Conservation (phyloP, 2,329 filamentous ascomycete species). For the Neonectria magnoliae region DNA sequence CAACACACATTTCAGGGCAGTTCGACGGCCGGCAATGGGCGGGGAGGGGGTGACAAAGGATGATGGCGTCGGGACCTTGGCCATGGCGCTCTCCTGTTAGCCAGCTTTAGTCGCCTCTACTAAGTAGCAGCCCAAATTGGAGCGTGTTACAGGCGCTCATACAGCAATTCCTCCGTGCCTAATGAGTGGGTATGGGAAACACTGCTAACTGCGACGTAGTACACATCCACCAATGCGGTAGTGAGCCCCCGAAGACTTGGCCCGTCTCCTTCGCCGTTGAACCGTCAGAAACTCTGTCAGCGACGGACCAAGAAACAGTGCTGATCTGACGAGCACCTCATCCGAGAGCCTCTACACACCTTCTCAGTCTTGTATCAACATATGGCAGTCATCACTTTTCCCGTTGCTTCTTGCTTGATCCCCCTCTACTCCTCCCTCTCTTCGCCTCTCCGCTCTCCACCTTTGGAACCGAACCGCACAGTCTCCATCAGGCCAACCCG, state of each 20-base stretch:
- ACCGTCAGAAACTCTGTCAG: constrained; percentile 14
- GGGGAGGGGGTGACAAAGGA: background rate
- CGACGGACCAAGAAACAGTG: background rate
- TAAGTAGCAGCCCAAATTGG: constrained; percentile 11
- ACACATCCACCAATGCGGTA: constrained; percentile 9
- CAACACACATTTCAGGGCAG: constrained; percentile 5
- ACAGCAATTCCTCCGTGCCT: background rate
- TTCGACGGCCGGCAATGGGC: background rate
- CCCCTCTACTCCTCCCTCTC: constrained; percentile 16
- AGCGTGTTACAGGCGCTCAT: background rate
- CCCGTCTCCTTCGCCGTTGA: constrained; percentile 17
- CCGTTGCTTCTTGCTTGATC: constrained; percentile 1
- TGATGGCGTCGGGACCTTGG: background rate
- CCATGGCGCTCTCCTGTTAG: constrained; percentile 10
- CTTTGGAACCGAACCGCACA: constrained; percentile 16
- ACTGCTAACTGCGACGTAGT: background rate
- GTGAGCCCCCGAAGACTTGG: background rate
- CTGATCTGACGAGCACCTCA: background rate
- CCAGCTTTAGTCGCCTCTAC: constrained; percentile 2
- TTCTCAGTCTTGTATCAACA: background rate
- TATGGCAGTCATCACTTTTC: background rate
- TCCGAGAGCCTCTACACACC: background rate
- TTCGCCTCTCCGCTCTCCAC: constrained; percentile 19
- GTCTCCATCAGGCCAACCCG: constrained; percentile 41
- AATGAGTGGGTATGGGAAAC: background rate